Base-by-base conservation (phyloP, 805 yeast genomes). In the Helenozyma rhizophorensis region DNA sequence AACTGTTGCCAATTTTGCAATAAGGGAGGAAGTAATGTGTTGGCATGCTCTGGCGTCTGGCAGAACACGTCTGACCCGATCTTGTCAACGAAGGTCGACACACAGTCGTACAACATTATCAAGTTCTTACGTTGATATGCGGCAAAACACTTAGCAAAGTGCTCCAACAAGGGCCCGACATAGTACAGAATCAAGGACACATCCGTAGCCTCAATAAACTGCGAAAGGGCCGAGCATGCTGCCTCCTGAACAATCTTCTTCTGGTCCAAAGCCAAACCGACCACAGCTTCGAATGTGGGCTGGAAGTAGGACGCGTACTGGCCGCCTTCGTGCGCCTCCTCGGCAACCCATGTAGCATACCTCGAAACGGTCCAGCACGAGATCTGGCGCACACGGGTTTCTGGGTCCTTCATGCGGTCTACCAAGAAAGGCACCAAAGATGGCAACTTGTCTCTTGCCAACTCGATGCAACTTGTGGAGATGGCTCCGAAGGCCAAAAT, bases 221-320 rank as follows among this genome's bases (percentile, higher is more conserved):
- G 80, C 1, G 95, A 82, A 27, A 90, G 72, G 9, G 96, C 84
- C 23, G 88, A 76, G 47, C 95, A 86, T 1, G 95, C 96, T 36
- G 95, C 83, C 50, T 88, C 90, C 61, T 93, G 98, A n/a, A 90
- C 98, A 36, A 83, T 83, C 54, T 89, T 88, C 63, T 86, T 87
- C 32, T 67, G 70, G 56, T 93, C 97, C 45, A 87, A 63, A 15
- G 85, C 78, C 58, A 93, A 83, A 30, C 56, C 63, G 53, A 93
- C 72, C 29, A 93, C 72, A 2, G 93, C 75, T 47, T 83, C 79
- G 38, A 93, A 70, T 0, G 93, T 86, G 4, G 93, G 93, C 36
- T 73, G 65, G 53, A 84, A 81, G 49, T 82, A 83, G 41, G 65
- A 72, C 7, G 87, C 71, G 53, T 75, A 83, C 17, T 72, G 62